Conservation (phyloP, 176 grass and related monocot species). For the maize (Zea mays) region DNA sequence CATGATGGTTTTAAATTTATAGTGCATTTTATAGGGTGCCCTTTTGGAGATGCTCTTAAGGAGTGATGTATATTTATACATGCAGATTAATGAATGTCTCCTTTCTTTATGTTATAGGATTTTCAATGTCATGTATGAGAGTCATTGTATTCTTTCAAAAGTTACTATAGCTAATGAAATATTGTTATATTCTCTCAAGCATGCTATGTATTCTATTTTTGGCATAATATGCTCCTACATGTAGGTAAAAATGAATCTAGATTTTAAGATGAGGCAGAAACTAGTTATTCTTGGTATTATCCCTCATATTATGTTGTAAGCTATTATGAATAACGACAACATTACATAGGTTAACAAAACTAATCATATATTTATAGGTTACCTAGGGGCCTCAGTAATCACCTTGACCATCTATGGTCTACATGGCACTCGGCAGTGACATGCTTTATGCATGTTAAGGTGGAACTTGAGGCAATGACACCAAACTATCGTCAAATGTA, state of each 20-base stretch:
- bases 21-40: too few species aligned
- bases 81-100: too few species aligned
- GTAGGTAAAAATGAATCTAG: slow-evolving; percentile 48
- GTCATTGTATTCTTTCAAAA: too few species aligned
- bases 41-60: too few species aligned
- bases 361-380: slow-evolving; percentile 43
- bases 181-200: slow-evolving; percentile 10
- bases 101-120: too few species aligned
- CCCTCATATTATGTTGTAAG: slow-evolving; percentile 20
- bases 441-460: slow-evolving; percentile 39
- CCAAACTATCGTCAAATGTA: slow-evolving; percentile 18
- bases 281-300: slow-evolving; percentile 36
- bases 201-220: slow-evolving; percentile 7
- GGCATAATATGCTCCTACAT: background rate
- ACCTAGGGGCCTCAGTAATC: slow-evolving; percentile 36
- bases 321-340: slow-evolving; percentile 32
- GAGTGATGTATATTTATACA: too few species aligned
- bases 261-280: slow-evolving; percentile 39
- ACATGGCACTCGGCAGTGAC: background rate
- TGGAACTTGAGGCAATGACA: slow-evolving; percentile 35
- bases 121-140: too few species aligned
- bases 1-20: too few species aligned
- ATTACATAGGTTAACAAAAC: slow-evolving; percentile 39
- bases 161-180: background rate
- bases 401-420: slow-evolving; percentile 18